Percentiles rank a stretch among this genome's conserved stretches.
Conservation (phyloP, 2,329 filamentous ascomycete species). For the Cercospora beticola region DNA sequence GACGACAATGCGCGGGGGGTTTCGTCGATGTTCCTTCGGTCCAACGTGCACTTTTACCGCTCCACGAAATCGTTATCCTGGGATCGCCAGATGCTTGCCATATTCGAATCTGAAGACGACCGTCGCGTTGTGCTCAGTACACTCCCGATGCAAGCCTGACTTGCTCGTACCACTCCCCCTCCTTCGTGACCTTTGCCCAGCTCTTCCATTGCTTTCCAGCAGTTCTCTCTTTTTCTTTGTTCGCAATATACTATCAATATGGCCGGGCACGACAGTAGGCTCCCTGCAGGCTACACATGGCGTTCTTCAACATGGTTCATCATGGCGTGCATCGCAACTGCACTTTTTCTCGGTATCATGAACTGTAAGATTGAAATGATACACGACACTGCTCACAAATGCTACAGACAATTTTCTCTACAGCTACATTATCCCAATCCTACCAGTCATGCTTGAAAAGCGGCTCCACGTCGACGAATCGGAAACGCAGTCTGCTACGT, state of each 20-base stretch:
- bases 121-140: neutral
- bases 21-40: neutral
- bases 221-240: neutral
- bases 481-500: slow-evolving; percentile 21
- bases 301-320: slow-evolving; percentile 2
- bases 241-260: slow-evolving; percentile 31
- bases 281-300: slow-evolving; percentile 6
- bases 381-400: neutral
- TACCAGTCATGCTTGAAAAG: slow-evolving; percentile 25
- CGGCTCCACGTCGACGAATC: slow-evolving; percentile 16
- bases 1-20: neutral
- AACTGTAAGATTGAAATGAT: neutral
- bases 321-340: neutral
- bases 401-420: slow-evolving; percentile 25
- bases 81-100: neutral
- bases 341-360: neutral
- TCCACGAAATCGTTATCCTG: neutral
- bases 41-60: neutral
- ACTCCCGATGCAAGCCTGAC: neutral
- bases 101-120: neutral
- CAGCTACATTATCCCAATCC: slow-evolving; percentile 23
- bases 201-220: neutral
- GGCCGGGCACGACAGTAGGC: neutral
- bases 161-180: neutral
- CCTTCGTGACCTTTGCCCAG: neutral